A percentile compares a stretch with the other conserved stretches of the same genome.
phyloP scores from a whole-genome alignment of 2,329 filamentous ascomycete species.

The Hymenoscyphus scutula region DNA sequence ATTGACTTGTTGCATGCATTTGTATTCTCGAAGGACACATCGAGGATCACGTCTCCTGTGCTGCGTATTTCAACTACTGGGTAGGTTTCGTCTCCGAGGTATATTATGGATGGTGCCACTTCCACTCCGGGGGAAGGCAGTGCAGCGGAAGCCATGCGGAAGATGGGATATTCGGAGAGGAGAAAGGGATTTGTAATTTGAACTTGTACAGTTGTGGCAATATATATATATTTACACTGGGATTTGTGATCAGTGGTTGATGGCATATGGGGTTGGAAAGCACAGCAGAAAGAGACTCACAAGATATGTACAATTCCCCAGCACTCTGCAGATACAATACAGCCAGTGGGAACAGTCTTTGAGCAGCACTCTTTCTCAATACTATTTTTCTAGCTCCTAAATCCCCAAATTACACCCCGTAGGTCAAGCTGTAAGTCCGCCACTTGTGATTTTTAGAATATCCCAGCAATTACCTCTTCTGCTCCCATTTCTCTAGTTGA shows the following conservation, averaged over 20 bases:
- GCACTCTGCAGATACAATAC: neutral
- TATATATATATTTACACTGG: neutral
- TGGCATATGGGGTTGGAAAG: neutral
- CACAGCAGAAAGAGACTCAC: neutral
- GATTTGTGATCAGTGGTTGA: neutral
- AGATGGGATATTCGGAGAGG: neutral
- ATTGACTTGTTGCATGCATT: conserved; percentile 48
- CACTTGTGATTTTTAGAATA: neutral
- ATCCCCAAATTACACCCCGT: neutral
- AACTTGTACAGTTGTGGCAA: neutral
- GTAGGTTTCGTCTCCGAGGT: conserved; percentile 26
- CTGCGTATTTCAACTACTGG: conserved; percentile 50
- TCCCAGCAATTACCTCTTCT: conserved; percentile 3
- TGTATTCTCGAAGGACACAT: conserved; percentile 63
- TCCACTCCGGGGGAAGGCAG: conserved; percentile 9
- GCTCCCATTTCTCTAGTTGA: neutral
- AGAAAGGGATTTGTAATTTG: neutral
- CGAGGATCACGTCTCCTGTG: conserved; percentile 63
- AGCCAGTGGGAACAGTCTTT: too few relatives aligned
- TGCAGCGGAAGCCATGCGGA: neutral
- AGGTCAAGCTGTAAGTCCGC: neutral
- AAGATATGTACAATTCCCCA: neutral
- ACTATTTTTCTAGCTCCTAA: neutral
- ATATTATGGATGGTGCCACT: conserved; percentile 18
- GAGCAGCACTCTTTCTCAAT: neutral